phyloP scores from a whole-genome alignment of 148 eudicot genomes.

The Heliosperma pusillum region DNA sequence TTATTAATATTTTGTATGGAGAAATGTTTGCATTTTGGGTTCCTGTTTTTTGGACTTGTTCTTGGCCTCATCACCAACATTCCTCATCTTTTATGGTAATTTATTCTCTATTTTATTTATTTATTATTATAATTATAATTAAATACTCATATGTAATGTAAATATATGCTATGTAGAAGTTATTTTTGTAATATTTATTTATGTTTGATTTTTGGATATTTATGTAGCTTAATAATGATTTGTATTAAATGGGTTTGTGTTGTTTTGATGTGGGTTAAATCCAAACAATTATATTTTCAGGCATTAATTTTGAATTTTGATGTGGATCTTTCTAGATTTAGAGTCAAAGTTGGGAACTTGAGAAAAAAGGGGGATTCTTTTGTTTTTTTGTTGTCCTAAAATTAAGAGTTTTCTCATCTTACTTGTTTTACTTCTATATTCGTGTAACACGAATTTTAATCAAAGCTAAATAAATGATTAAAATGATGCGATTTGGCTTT shows the following conservation, averaged over 20 bases:
- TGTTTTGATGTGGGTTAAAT: no score
- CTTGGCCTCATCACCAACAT: conserved; percentile 63
- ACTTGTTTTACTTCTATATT: no score
- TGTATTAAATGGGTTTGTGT: no score
- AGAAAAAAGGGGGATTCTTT: neutral
- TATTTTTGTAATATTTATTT: no score
- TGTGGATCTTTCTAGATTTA: neutral
- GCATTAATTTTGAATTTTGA: no score
- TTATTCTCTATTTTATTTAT: neutral
- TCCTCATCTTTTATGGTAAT: conserved; percentile 29
- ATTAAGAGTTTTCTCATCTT: neutral
- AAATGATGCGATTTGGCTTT: neutral
- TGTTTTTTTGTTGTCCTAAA: neutral
- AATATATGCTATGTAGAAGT: no score
- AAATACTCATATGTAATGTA: no score
- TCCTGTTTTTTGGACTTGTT: conserved; percentile 55
- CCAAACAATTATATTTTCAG: no score
- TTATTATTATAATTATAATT: no score
- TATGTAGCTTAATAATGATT: neutral
- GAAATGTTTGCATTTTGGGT: conserved; percentile 81
- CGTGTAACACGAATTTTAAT: no score
- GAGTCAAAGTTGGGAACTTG: neutral
- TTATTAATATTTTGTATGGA: conserved; percentile 60
- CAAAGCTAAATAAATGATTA: no score
- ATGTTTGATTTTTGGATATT: neutral